Evolutionary conservation across 2,329 filamentous ascomycete genomes (phyloP), one percentile per base, ranked within the genome.

Genomic region (Arachnomyces sp.): DNA sequence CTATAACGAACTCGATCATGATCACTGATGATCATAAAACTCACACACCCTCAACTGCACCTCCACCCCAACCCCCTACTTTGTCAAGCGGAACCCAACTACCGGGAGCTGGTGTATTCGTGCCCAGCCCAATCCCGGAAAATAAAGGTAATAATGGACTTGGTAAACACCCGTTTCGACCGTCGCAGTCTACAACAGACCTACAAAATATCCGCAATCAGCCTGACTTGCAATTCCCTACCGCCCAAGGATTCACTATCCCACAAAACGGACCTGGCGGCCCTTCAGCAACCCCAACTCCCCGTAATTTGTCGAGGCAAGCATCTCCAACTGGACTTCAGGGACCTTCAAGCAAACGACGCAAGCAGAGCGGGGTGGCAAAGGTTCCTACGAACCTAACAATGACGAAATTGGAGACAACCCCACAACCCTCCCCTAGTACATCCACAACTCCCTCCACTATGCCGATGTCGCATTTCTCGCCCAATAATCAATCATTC

Each of bases 21-120:
- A 95, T 96, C 48, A 96, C 92, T 1, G 90, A 98, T 58, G 90
- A 98, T 56, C 90, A 96, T 68, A 96, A 96, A 67, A 94, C 87
- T 6, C 83, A 86, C 52, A 61, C 71, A 37, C 63, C 70, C 48
- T 60, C 53, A 42, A 66, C 53, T 37, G 49, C 62, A 43, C 49
- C 55, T 42, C 44, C 59, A 32, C 48, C 61, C 4, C 54, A 60
- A 11, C 61, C 52, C 9, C 54, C 63, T 28, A 53, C 57, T 7
- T 42, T 63, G 18, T 51, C 57, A n/a, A 61, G 65, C 47, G 58
- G 55, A 28, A 58, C 59, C 29, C 60, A 65, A 44, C 53, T 68
- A 14, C 58, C 69, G 12, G 66, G 64, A 39, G 58, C 65, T 40
- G 63, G 63, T 9, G 57, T 68, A 3, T 73, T 71, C 42, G 45